A percentile compares a stretch with the other conserved stretches of the same genome.
These are phyloP conservation scores for Suhomyces coccinellae DNA, from an alignment of 1,139 yeast species.

Conservation along the genomic window DNA sequence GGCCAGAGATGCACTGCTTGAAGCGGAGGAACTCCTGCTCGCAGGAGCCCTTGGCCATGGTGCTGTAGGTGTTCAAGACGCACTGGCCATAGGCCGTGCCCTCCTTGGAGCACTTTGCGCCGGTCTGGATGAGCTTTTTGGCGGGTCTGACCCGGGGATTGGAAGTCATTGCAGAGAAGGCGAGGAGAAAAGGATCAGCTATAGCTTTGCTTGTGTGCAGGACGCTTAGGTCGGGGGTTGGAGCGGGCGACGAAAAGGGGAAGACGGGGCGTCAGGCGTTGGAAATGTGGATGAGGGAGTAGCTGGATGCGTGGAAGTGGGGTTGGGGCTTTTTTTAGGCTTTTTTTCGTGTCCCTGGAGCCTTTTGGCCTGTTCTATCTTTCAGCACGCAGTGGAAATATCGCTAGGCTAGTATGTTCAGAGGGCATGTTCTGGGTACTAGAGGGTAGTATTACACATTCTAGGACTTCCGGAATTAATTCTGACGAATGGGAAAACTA, in stretches of 20 bases:
- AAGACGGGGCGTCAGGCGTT: not conserved
- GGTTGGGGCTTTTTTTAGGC: no score
- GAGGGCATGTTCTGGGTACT: no score
- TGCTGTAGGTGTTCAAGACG: conserved; percentile 54
- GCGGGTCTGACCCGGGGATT: conserved; percentile 40
- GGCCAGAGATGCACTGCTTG: conserved; percentile 44
- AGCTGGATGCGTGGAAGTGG: not conserved
- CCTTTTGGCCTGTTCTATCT: no score
- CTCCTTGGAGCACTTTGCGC: conserved; percentile 42
- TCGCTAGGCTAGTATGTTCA: no score
- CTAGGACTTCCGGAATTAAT: no score
- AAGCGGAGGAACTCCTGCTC: conserved; percentile 55
- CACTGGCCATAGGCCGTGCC: conserved; percentile 64
- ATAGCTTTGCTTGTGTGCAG: not conserved
- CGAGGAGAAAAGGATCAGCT: not conserved
- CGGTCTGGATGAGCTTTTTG: conserved; percentile 34
- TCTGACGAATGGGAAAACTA: no score
- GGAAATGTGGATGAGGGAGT: not conserved
- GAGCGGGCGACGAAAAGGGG: not conserved
- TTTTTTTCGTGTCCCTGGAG: no score
- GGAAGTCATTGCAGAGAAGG: conserved; percentile 5
- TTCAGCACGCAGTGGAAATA: no score
- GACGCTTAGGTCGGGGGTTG: not conserved
- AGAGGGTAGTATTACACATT: no score
- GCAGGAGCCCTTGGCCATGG: conserved; percentile 57